Conservation (phyloP, 306 rosid genomes). For the Prunus mume region DNA sequence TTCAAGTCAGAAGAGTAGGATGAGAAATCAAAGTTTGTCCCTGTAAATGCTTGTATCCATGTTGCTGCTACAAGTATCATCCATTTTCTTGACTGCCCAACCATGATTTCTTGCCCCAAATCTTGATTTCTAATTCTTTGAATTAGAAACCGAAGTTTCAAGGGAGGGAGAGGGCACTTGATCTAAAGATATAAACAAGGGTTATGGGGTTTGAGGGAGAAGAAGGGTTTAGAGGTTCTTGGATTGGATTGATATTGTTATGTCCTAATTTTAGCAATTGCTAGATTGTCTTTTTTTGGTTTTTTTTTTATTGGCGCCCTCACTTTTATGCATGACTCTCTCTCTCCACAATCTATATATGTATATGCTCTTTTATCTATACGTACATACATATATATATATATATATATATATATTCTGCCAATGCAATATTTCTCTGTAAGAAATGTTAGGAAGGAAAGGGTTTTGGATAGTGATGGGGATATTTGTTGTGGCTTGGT, state of each 20-base stretch:
- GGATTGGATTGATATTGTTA: not conserved
- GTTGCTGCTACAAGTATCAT: slow-evolving; percentile 42
- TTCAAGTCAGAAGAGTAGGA: slow-evolving; percentile 61
- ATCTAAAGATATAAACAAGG: not conserved
- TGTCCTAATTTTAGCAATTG: not conserved
- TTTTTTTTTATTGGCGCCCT: not conserved
- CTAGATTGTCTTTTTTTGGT: not conserved
- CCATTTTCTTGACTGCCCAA: slow-evolving; percentile 55
- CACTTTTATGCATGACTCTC: not conserved
- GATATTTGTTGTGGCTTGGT: not conserved
- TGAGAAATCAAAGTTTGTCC: slow-evolving; percentile 78
- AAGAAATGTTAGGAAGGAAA: not conserved
- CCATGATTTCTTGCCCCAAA: slow-evolving; percentile 9
- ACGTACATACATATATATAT: too few species aligned
- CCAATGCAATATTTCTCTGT: not conserved
- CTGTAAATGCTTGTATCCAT: slow-evolving; percentile 75
- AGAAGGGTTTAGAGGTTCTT: not conserved
- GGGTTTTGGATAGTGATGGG: not conserved
- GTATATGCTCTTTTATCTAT: not conserved
- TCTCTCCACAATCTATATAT: not conserved
- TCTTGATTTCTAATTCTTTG: not conserved
- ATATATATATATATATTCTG: not conserved
- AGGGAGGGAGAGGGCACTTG: not conserved
- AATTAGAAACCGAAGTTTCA: not conserved
- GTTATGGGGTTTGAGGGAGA: slow-evolving; percentile 3